Evolutionary conservation across 2,329 filamentous ascomycete species (phyloP).

Genomic region (Apiospora koreana): DNA sequence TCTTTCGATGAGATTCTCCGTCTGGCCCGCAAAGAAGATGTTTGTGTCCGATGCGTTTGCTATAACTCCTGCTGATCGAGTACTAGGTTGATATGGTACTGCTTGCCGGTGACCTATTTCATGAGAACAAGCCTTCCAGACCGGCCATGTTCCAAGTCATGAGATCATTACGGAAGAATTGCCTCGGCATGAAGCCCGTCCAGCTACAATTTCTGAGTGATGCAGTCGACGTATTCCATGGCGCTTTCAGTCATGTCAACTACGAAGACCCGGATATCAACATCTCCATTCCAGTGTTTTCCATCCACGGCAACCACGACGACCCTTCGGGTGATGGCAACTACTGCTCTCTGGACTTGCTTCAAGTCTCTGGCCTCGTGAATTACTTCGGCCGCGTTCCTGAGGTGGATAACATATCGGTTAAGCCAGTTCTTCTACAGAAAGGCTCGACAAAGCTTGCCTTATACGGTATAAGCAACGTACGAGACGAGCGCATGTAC

Average conservation of each 20-base stretch:
- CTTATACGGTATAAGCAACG: slow-evolving; percentile 92
- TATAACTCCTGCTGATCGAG: slow-evolving; percentile 14
- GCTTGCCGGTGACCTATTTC: slow-evolving; percentile 91
- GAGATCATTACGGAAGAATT: slow-evolving; percentile 90
- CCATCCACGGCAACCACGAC: slow-evolving; percentile 97
- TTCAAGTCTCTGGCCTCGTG: slow-evolving; percentile 87
- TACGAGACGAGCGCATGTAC: slow-evolving; percentile 92
- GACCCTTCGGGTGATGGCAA: slow-evolving; percentile 97
- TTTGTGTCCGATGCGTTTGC: slow-evolving; percentile 28
- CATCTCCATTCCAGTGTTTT: slow-evolving; percentile 94
- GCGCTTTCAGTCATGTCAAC: slow-evolving; percentile 90
- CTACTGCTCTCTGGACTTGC: slow-evolving; percentile 83
- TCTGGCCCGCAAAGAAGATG: slow-evolving; percentile 81
- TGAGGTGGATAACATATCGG: slow-evolving; percentile 88
- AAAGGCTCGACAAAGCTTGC: slow-evolving; percentile 93
- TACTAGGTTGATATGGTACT: slow-evolving; percentile 88
- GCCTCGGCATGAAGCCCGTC: slow-evolving; percentile 91
- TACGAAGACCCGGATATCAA: slow-evolving; percentile 98
- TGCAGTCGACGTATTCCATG: slow-evolving; percentile 85
- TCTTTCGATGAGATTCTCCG: slow-evolving; percentile 96
- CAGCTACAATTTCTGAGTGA: slow-evolving; percentile 94
- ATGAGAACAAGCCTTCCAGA: slow-evolving; percentile 95
- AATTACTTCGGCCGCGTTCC: slow-evolving; percentile 96
- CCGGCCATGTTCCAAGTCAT: slow-evolving; percentile 98
- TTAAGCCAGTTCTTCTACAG: slow-evolving; percentile 89